phyloP scores from a whole-genome alignment of 164 flowering plant species.

The Sextonia rubra region DNA sequence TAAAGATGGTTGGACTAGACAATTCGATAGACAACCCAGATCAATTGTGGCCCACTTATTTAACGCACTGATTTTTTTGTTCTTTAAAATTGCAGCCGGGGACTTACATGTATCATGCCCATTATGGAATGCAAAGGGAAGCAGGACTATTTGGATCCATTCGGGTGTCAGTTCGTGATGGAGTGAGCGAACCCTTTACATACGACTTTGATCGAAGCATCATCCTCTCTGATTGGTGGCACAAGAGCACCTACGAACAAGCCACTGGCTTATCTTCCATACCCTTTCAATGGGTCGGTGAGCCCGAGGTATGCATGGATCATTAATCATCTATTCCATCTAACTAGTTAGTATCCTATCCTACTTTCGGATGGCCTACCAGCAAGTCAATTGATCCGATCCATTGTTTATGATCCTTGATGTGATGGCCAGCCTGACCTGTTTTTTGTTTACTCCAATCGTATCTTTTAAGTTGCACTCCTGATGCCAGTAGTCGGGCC shows the following conservation, averaged over 20 bases:
- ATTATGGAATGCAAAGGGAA: conserved; percentile 88
- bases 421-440: too few species aligned
- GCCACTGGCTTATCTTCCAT: conserved; percentile 59
- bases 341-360: too few species aligned
- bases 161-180: conserved; percentile 50
- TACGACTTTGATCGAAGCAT: conserved; percentile 68
- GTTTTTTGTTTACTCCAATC: too few species aligned
- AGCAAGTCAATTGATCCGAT: too few species aligned
- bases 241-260: conserved; percentile 58
- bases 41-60: neutral
- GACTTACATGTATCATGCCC: conserved; percentile 82
- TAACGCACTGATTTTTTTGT: neutral
- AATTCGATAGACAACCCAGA: neutral
- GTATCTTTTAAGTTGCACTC: too few species aligned
- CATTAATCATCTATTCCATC: neutral
- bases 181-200: conserved; percentile 57
- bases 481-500: too few species aligned
- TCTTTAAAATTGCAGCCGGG: conserved; percentile 51
- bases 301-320: conserved; percentile 71
- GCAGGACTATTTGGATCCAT: conserved; percentile 76
- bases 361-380: too few species aligned
- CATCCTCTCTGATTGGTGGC: conserved; percentile 82
- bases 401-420: too few species aligned
- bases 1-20: neutral
- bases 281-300: conserved; percentile 77